These are phyloP conservation scores for Trypanosoma cruzi DNA, from an alignment of 208 protist species.

Conservation along the genomic window DNA sequence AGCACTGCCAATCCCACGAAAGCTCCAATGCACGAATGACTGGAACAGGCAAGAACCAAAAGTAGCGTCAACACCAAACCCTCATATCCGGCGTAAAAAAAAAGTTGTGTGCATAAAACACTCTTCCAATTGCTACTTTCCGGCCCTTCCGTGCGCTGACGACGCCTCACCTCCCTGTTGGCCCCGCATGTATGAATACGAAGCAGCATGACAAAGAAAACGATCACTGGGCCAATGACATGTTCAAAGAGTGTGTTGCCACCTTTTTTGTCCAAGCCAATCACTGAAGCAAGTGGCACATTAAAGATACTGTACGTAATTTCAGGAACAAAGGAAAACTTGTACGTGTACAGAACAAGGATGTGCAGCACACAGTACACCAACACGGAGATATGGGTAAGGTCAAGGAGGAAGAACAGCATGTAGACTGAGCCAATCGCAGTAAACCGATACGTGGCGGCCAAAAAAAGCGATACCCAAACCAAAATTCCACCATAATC, in stretches of 20 bases:
- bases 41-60: slow-evolving; percentile 4
- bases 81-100: slow-evolving; percentile 29
- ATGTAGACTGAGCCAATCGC: slow-evolving; percentile 24
- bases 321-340: slow-evolving; percentile 29
- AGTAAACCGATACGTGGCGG: slow-evolving; percentile 10
- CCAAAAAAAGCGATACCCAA: slow-evolving; percentile 21
- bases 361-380: slow-evolving; percentile 35
- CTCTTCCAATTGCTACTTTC: slow-evolving; percentile 22
- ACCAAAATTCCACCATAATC: slow-evolving; percentile 30
- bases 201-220: slow-evolving; percentile 30
- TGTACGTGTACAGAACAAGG: slow-evolving; percentile 27
- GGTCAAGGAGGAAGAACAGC: slow-evolving; percentile 31
- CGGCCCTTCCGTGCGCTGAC: slow-evolving; percentile 23
- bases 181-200: slow-evolving; percentile 21
- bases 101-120: slow-evolving; percentile 26
- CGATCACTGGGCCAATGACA: slow-evolving; percentile 26
- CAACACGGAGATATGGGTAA: slow-evolving; percentile 24
- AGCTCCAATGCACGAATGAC: slow-evolving; percentile 10
- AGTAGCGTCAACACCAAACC: slow-evolving; percentile 22
- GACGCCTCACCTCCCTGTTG: slow-evolving; percentile 1
- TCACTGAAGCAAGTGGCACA: slow-evolving; percentile 12
- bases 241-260: not conserved
- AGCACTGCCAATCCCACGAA: slow-evolving; percentile 11
- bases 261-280: slow-evolving; percentile 25
- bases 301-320: slow-evolving; percentile 11